phyloP scores from a whole-genome alignment of 495 filamentous ascomycete species.

The Astrocystis sublimbata region DNA sequence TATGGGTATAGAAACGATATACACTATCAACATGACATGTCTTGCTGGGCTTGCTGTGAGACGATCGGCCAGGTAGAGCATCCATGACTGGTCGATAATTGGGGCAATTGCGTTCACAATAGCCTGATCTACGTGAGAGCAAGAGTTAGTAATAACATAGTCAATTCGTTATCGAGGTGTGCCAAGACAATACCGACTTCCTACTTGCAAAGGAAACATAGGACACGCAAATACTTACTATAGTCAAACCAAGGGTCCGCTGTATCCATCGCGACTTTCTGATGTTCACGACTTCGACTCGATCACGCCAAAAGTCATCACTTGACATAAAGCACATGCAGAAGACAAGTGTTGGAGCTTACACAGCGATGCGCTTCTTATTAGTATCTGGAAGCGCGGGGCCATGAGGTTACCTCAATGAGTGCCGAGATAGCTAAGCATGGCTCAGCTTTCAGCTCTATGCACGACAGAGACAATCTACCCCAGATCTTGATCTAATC shows the following conservation, averaged over 20 bases:
- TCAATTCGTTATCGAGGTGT: too few species aligned
- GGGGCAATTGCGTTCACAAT: background rate
- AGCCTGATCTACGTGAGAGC: background rate
- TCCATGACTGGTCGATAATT: background rate
- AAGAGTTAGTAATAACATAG: background rate
- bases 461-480: background rate
- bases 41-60: background rate
- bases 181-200: too few species aligned
- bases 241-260: background rate
- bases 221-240: background rate
- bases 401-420: background rate
- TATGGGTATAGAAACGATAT: background rate
- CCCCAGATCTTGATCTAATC: constrained; percentile 1
- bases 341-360: background rate
- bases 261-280: constrained; percentile 12
- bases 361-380: background rate
- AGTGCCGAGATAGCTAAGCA: background rate
- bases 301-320: background rate
- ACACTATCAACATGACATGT: background rate
- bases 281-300: background rate
- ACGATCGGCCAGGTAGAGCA: constrained; percentile 4
- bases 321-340: background rate
- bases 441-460: constrained; percentile 5
- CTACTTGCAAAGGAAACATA: background rate
- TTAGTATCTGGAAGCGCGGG: background rate